Percentiles rank a stretch among this genome's conserved stretches.
Evolutionary conservation across 257 asterid species (phyloP).

Genomic region (Catharanthus roseus): DNA sequence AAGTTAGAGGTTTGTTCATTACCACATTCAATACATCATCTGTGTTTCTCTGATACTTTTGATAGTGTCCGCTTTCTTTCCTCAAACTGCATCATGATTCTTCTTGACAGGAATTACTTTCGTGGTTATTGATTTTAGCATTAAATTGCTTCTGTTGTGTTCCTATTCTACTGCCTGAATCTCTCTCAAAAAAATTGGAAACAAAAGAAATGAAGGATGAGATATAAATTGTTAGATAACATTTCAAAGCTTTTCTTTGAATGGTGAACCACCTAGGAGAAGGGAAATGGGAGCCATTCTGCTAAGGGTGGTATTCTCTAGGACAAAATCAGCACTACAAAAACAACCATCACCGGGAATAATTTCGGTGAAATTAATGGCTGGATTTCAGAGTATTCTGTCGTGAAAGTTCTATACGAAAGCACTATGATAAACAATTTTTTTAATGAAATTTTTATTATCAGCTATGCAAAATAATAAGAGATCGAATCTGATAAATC

Average conservation of each 20-base stretch:
- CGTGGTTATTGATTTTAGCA: background rate
- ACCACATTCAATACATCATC: background rate
- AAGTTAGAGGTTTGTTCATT: constrained; percentile 59
- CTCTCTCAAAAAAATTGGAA: too few relatives aligned
- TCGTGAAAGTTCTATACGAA: background rate
- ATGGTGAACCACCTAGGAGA: background rate
- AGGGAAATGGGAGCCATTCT: background rate
- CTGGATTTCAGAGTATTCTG: background rate
- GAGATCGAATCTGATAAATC: background rate
- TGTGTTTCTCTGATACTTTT: background rate
- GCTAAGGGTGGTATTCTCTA: background rate
- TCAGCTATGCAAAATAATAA: background rate
- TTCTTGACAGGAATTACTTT: background rate
- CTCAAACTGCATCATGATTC: background rate
- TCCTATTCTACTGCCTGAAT: background rate
- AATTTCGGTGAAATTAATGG: background rate
- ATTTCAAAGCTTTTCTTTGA: background rate
- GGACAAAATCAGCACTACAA: background rate
- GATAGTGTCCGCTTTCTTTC: background rate
- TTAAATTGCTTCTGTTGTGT: background rate
- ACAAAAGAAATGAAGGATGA: too few relatives aligned
- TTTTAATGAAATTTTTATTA: too few relatives aligned
- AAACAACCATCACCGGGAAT: too few relatives aligned
- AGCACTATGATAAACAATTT: background rate
- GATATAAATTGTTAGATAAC: background rate